Conservation (phyloP, 2,329 filamentous ascomycete genomes). For the Rhynchosporium agropyri region DNA sequence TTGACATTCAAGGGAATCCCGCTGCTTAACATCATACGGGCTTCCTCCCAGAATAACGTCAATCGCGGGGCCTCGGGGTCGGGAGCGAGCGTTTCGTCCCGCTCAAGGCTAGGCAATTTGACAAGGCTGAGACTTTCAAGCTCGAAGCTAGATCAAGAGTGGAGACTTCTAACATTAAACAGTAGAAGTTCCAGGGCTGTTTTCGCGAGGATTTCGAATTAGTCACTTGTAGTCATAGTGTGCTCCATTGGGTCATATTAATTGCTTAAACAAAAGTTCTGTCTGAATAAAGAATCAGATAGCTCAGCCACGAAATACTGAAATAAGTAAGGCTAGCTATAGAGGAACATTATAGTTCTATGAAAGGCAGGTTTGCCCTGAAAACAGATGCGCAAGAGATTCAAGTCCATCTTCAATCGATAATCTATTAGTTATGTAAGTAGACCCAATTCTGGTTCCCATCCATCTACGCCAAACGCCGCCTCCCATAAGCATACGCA, state of each 20-base stretch:
- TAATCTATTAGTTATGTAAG: constrained; percentile 5
- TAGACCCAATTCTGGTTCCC: constrained; percentile 6
- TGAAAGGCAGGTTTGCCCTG: not conserved
- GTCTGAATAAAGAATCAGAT: too few species aligned
- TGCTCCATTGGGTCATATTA: too few species aligned
- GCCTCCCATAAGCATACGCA: constrained; percentile 3
- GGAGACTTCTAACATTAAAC: not conserved
- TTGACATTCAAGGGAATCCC: too few species aligned
- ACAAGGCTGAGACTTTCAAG: constrained; percentile 9
- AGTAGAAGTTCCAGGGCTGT: too few species aligned
- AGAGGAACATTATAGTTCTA: too few species aligned
- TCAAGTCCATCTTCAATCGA: not conserved
- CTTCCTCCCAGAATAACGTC: not conserved
- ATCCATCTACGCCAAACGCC: constrained; percentile 2
- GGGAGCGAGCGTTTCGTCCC: constrained; percentile 10
- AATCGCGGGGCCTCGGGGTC: constrained; percentile 5
- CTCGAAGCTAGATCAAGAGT: not conserved
- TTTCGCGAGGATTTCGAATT: too few species aligned
- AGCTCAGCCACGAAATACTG: too few species aligned
- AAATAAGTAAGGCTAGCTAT: too few species aligned
- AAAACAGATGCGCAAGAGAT: not conserved
- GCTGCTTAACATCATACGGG: too few species aligned
- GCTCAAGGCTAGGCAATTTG: constrained; percentile 11
- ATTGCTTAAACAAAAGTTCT: too few species aligned
- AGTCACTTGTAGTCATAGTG: too few species aligned